phyloP scores from a whole-genome alignment of 306 rosid genomes.

The Pueraria montana region DNA sequence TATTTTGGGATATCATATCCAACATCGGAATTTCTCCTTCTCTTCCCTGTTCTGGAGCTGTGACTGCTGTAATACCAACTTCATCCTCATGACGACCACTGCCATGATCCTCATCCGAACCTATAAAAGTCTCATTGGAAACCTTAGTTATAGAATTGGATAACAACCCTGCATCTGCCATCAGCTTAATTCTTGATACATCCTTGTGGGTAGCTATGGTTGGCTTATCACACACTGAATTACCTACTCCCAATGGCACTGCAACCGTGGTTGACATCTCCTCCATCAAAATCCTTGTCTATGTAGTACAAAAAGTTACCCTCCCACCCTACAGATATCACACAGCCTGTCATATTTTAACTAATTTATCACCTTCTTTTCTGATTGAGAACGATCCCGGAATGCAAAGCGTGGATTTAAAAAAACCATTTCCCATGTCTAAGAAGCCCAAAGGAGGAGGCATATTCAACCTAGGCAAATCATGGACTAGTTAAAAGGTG shows the following conservation, averaged over 20 bases:
- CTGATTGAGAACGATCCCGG: slow-evolving; percentile 59
- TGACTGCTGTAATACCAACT: slow-evolving; percentile 46
- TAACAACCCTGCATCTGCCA: slow-evolving; percentile 70
- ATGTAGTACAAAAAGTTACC: slow-evolving; percentile 60
- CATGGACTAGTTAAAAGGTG: slow-evolving; percentile 59
- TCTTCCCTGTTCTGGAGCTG: slow-evolving; percentile 53
- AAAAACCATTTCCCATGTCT: slow-evolving; percentile 68
- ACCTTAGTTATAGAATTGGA: slow-evolving; percentile 64
- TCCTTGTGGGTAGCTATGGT: slow-evolving; percentile 67
- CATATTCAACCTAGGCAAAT: slow-evolving; percentile 53
- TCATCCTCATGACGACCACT: slow-evolving; percentile 59
- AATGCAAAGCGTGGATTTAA: slow-evolving; percentile 58
- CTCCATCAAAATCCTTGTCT: slow-evolving; percentile 83
- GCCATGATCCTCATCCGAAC: slow-evolving; percentile 58
- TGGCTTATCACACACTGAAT: slow-evolving; percentile 80
- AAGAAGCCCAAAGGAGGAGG: slow-evolving; percentile 44
- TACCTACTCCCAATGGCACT: slow-evolving; percentile 83
- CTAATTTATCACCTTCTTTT: slow-evolving; percentile 54
- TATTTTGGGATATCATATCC: slow-evolving; percentile 64
- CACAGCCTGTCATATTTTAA: slow-evolving; percentile 64
- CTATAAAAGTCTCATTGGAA: slow-evolving; percentile 57
- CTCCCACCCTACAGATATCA: slow-evolving; percentile 60
- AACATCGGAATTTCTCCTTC: slow-evolving; percentile 46
- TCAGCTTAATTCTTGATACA: slow-evolving; percentile 77
- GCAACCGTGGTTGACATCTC: slow-evolving; percentile 74